A percentile compares a stretch with the other conserved stretches of the same genome.
Evolutionary conservation across 495 filamentous ascomycete species (phyloP).

Genomic region (Penicillium paxilli): DNA sequence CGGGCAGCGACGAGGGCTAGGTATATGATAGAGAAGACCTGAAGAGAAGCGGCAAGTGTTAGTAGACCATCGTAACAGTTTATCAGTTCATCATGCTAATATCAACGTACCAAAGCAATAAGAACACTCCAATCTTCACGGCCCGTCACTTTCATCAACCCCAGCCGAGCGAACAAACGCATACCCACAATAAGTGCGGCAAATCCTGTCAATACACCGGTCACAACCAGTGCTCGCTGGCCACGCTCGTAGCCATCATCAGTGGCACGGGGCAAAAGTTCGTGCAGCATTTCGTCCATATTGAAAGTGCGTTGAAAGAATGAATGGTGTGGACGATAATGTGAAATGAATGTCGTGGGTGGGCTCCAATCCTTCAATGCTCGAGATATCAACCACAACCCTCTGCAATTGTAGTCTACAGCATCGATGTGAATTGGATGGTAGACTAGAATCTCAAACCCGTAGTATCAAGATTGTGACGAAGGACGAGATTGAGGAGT

Average conservation of each 20-base stretch:
- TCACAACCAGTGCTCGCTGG: conserved; percentile 36
- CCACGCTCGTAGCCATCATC: conserved; percentile 27
- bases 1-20: conserved; percentile 34
- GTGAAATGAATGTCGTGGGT: conserved; percentile 14
- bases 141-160: conserved; percentile 37
- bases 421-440: neutral
- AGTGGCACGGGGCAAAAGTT: conserved; percentile 16
- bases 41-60: too few relatives aligned
- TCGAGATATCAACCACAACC: neutral
- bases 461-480: neutral
- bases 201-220: conserved; percentile 31
- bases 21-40: conserved; percentile 32
- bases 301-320: conserved; percentile 4
- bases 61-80: too few relatives aligned
- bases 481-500: neutral
- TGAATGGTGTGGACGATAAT: neutral
- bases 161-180: conserved; percentile 35
- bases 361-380: neutral
- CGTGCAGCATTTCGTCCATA: conserved; percentile 22
- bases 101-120: conserved; percentile 23
- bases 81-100: too few relatives aligned
- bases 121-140: conserved; percentile 40
- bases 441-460: too few relatives aligned
- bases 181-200: conserved; percentile 30
- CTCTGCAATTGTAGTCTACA: neutral